Evolutionary conservation across 805 yeast genomes (phyloP).

Genomic region (Hanseniaspora meyeri): DNA sequence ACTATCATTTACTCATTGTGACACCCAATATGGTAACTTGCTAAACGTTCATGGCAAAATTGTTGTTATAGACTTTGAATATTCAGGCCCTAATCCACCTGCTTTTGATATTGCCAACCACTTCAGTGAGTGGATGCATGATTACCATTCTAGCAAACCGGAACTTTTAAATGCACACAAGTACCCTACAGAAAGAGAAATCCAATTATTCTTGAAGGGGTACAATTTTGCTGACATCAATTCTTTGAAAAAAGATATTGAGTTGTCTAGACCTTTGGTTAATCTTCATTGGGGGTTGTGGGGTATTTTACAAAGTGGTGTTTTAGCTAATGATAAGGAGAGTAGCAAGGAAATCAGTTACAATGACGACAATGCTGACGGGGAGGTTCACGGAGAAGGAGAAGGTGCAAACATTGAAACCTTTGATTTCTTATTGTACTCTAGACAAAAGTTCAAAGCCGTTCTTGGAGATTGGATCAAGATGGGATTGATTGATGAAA

Average conservation of each 20-base stretch:
- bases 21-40: constrained; percentile 91
- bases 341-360: constrained; percentile 35
- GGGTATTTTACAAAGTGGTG: constrained; percentile 76
- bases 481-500: constrained; percentile 38
- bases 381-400: constrained; percentile 19
- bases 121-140: constrained; percentile 94
- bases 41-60: constrained; percentile 61
- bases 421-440: constrained; percentile 67
- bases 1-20: constrained; percentile 84
- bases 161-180: constrained; percentile 34
- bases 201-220: constrained; percentile 48
- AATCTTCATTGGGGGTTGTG: constrained; percentile 77
- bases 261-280: constrained; percentile 70
- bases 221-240: constrained; percentile 57
- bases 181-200: constrained; percentile 61
- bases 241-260: constrained; percentile 26
- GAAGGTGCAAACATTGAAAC: constrained; percentile 40
- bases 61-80: constrained; percentile 93
- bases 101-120: constrained; percentile 89
- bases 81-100: constrained; percentile 80
- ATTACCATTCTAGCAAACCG: constrained; percentile 52
- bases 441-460: constrained; percentile 60
- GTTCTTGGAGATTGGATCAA: constrained; percentile 63
- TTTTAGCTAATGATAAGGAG: constrained; percentile 19
- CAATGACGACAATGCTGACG: constrained; percentile 13